A percentile compares a stretch with the other conserved stretches of the same genome.
Conservation (phyloP, 2,329 filamentous ascomycete species). For the Hypoxylon sp. region DNA sequence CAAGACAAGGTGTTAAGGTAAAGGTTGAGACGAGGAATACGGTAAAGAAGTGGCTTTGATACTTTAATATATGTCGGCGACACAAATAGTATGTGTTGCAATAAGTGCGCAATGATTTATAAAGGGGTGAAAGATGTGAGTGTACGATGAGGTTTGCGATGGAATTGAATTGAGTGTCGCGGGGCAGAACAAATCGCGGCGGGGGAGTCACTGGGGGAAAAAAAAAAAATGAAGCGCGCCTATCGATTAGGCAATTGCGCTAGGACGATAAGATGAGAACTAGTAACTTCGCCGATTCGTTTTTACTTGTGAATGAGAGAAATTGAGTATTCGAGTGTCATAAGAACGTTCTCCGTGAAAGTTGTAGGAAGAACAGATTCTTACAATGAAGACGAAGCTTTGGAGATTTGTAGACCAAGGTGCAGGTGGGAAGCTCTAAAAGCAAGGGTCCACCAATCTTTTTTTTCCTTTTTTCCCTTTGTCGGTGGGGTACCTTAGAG, state of each 20-base stretch:
- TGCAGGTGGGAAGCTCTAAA: constrained; percentile 21
- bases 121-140: background rate
- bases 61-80: background rate
- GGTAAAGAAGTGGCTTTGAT: background rate
- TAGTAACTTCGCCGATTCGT: background rate
- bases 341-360: constrained; percentile 1
- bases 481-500: constrained; percentile 22
- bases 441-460: constrained; percentile 6
- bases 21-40: background rate
- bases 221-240: constrained; percentile 14
- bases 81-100: background rate
- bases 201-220: constrained; percentile 35
- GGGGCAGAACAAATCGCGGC: constrained; percentile 41
- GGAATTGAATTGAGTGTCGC: constrained; percentile 26
- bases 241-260: constrained; percentile 6
- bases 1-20: constrained; percentile 4
- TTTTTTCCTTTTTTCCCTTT: constrained; percentile 10
- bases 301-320: background rate
- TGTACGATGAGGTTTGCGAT: constrained; percentile 6
- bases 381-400: constrained; percentile 19
- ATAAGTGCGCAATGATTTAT: background rate
- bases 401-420: background rate
- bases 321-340: no score
- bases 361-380: constrained; percentile 18
- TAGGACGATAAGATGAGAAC: constrained; percentile 11